A percentile compares a stretch with the other conserved stretches of the same genome.
Conservation (phyloP, 1,139 yeast genomes). For the Sugiyamaella novakii region DNA sequence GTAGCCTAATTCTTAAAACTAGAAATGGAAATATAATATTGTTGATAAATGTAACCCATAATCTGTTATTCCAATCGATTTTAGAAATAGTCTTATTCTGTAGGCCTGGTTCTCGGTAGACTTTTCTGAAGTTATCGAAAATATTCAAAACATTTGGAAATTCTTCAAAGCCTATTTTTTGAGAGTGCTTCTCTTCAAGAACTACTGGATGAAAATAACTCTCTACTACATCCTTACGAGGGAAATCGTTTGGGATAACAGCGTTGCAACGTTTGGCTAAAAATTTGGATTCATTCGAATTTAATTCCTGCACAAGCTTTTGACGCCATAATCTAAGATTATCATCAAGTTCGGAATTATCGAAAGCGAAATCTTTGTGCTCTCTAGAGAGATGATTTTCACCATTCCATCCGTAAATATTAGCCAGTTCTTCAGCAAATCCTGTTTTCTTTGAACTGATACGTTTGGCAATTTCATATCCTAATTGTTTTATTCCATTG, state of each 20-base stretch:
- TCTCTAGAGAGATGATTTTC: slow-evolving; percentile 1
- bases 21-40: slow-evolving; percentile 18
- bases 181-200: not conserved
- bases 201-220: slow-evolving; percentile 28
- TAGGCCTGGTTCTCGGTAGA: not conserved
- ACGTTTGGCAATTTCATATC: slow-evolving; percentile 36
- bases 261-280: slow-evolving; percentile 26
- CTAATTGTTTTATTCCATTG: slow-evolving; percentile 38
- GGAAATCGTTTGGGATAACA: slow-evolving; percentile 29
- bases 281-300: slow-evolving; percentile 30
- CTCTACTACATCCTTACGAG: slow-evolving; percentile 23
- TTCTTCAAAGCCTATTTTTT: not conserved
- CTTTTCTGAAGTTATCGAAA: slow-evolving; percentile 9
- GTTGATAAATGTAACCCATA: slow-evolving; percentile 16
- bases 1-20: slow-evolving; percentile 11
- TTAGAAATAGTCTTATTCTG: not conserved
- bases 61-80: not conserved
- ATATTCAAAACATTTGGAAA: slow-evolving; percentile 9
- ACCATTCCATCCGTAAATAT: slow-evolving; percentile 8
- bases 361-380: not conserved
- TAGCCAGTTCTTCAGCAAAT: slow-evolving; percentile 28
- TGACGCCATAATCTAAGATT: slow-evolving; percentile 27
- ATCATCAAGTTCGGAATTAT: slow-evolving; percentile 16
- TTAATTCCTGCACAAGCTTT: slow-evolving; percentile 30
- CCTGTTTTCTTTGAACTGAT: slow-evolving; percentile 34